phyloP scores from a whole-genome alignment of 495 filamentous ascomycete genomes.

The Astrothelium subdiscretum region DNA sequence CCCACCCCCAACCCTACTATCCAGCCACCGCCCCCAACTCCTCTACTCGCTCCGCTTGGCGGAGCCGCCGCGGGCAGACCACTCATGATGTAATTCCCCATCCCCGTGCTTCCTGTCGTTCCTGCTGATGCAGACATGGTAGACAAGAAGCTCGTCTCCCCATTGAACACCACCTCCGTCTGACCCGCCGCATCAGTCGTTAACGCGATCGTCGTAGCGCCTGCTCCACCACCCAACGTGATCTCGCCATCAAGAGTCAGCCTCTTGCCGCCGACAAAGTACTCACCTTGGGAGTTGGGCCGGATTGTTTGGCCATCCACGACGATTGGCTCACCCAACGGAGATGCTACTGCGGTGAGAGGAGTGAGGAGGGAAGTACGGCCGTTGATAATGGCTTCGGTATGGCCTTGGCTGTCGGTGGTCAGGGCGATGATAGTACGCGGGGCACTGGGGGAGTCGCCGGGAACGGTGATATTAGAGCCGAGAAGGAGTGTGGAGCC shows the following conservation, averaged over 20 bases:
- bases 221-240: not conserved
- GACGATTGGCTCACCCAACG: not conserved
- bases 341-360: not conserved
- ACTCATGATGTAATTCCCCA: not conserved
- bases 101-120: not conserved
- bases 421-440: not conserved
- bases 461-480: not conserved
- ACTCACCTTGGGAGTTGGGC: not conserved
- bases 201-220: not conserved
- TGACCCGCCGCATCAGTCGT: not conserved
- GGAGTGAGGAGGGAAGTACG: not conserved
- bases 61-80: too few species aligned
- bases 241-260: slow-evolving; percentile 3
- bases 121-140: too few species aligned
- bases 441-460: not conserved
- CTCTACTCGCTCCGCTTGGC: not conserved
- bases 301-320: not conserved
- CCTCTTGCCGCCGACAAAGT: slow-evolving; percentile 1
- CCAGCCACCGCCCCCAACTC: not conserved
- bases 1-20: not conserved
- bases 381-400: not conserved
- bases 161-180: not conserved
- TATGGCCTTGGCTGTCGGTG: not conserved
- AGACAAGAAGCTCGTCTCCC: not conserved
- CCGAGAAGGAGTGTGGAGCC: slow-evolving; percentile 1